Conservation (phyloP, 768 basidiomycete genomes). For the Boletales sp. region DNA sequence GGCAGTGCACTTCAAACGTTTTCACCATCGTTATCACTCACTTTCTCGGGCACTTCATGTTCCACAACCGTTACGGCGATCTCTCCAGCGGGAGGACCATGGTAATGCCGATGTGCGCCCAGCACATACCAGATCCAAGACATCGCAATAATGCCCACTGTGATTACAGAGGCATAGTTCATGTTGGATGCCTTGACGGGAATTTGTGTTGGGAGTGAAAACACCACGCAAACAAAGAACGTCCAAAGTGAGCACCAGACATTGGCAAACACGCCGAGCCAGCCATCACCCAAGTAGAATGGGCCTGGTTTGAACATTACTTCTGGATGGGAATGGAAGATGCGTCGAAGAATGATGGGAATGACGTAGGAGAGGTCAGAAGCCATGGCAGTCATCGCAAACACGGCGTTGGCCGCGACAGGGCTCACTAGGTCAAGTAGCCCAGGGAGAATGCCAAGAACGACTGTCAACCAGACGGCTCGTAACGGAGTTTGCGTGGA, state of each 20-base stretch:
- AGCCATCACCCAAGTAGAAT: conserved; percentile 55
- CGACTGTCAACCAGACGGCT: conserved; percentile 51
- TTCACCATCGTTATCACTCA: neutral
- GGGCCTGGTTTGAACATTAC: conserved; percentile 59
- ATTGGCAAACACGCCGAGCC: conserved; percentile 43
- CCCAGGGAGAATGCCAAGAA: conserved; percentile 41
- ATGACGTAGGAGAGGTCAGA: conserved; percentile 55
- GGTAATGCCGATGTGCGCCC: conserved; percentile 52
- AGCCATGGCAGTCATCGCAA: conserved; percentile 53
- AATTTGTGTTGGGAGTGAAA: conserved; percentile 46
- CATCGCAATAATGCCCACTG: conserved; percentile 16
- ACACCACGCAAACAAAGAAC: conserved; percentile 43
- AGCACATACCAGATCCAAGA: conserved; percentile 50
- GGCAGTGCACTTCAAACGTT: neutral
- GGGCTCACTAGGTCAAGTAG: conserved; percentile 51
- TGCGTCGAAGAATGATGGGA: conserved; percentile 50
- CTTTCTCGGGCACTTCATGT: conserved; percentile 4
- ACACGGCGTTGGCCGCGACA: conserved; percentile 53
- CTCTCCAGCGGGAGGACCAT: conserved; percentile 39
- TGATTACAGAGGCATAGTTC: conserved; percentile 47
- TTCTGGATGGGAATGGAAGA: conserved; percentile 52
- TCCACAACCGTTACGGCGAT: neutral
- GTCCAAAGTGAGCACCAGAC: conserved; percentile 45
- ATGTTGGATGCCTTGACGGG: conserved; percentile 48
- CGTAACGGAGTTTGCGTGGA: conserved; percentile 53